Evolutionary conservation across 164 flowering plant species (phyloP), one percentile per base, ranked within the genome.

Genomic region (Stephania japonica): DNA sequence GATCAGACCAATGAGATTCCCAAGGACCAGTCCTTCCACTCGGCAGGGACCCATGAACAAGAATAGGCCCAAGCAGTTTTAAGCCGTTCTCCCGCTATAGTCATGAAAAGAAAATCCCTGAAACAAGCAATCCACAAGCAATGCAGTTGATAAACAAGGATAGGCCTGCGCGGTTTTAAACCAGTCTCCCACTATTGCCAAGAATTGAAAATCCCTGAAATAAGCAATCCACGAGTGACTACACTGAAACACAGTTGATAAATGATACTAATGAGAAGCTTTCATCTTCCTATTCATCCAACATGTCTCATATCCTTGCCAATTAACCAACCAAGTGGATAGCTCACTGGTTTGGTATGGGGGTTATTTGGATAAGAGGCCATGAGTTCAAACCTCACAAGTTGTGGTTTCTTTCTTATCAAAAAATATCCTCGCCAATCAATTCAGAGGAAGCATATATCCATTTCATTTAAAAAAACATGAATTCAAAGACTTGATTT

Each of bases 371-470:
- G n/a, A n/a, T n/a, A n/a, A n/a, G n/a, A n/a, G n/a, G n/a, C n/a
- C n/a, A n/a, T n/a, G n/a, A n/a, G n/a, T n/a, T n/a, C n/a, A n/a
- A n/a, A n/a, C n/a, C n/a, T n/a, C n/a, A n/a, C n/a, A n/a, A n/a
- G n/a, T n/a, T n/a, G n/a, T n/a, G n/a, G n/a, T n/a, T n/a, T n/a
- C n/a, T n/a, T n/a, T n/a, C n/a, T n/a, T n/a, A n/a, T n/a, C n/a
- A n/a, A n/a, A n/a, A n/a, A n/a, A n/a, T n/a, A n/a, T 63, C 75
- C 63, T 71, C 70, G 72, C 77, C 77, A 71, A 25, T 68, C 24
- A 26, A 70, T 75, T 70, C 41, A 70, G 38, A 70, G 27, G 27
- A 62, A 19, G 21, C 3, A 3, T 0, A 4, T 27, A 27, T 27
- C 32, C 32, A 27, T 27, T 27, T 27, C n/a, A 63, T 44, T 56